Percentiles rank a stretch among this genome's conserved stretches.
Evolutionary conservation across 495 filamentous ascomycete genomes (phyloP).

Genomic region (Thozetella sp.): DNA sequence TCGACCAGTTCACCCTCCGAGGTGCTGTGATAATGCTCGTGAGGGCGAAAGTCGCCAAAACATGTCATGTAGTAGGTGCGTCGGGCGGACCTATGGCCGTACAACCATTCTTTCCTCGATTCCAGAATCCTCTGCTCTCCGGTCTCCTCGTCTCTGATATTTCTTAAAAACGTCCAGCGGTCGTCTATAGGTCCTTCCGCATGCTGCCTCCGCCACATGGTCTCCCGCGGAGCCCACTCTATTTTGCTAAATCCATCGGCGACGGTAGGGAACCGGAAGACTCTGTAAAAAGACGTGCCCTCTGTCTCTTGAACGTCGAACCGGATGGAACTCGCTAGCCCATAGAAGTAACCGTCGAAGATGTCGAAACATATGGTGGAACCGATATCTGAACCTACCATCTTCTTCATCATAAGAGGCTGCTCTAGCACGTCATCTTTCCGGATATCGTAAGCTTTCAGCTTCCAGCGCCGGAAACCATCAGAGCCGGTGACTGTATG

Average conservation of each 20-base stretch:
- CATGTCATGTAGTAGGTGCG: conserved; percentile 71
- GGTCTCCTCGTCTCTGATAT: conserved; percentile 65
- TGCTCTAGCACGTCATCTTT: conserved; percentile 26
- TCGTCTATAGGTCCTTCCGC: conserved; percentile 78
- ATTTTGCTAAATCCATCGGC: conserved; percentile 25
- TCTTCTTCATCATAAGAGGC: conserved; percentile 48
- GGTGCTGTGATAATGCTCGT: neutral
- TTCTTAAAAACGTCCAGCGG: conserved; percentile 68
- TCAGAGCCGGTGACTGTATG: conserved; percentile 51
- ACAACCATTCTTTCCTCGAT: conserved; percentile 70
- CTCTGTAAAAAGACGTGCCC: conserved; percentile 73
- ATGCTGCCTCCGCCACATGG: conserved; percentile 69
- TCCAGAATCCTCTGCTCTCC: conserved; percentile 66
- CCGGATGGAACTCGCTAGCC: conserved; percentile 65
- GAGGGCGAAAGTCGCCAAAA: conserved; percentile 39
- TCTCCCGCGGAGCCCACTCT: conserved; percentile 33
- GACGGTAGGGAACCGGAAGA: conserved; percentile 58
- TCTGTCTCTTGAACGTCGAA: conserved; percentile 67
- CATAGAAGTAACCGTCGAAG: conserved; percentile 69
- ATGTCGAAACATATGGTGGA: conserved; percentile 75
- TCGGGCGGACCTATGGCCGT: conserved; percentile 57
- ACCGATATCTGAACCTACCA: conserved; percentile 67
- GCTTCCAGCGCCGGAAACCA: conserved; percentile 61
- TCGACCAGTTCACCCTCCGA: neutral
- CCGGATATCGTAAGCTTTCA: conserved; percentile 55